Conservation (phyloP, 2,329 filamentous ascomycete genomes). For the Chaetoscypha palmicola region DNA sequence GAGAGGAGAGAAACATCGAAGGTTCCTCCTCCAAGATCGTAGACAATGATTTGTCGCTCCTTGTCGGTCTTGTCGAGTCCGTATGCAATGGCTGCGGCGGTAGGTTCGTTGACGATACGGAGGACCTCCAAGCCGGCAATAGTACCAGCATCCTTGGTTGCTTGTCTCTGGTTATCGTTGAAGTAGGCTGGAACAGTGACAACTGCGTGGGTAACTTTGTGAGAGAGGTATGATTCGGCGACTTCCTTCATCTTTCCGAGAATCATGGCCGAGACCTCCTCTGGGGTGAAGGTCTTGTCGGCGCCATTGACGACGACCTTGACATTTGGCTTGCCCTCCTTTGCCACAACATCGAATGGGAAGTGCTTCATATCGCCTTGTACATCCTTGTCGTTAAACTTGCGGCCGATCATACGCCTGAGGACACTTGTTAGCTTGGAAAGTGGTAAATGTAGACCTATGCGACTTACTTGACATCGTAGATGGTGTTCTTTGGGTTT, state of each 20-base stretch:
- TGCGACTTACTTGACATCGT: conserved; percentile 71
- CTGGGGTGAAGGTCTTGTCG: conserved; percentile 69
- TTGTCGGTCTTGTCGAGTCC: conserved; percentile 80
- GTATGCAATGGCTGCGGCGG: conserved; percentile 90
- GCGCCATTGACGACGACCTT: conserved; percentile 61
- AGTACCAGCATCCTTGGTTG: conserved; percentile 88
- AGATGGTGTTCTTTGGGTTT: conserved; percentile 72
- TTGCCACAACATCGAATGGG: conserved; percentile 88
- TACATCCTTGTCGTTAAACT: conserved; percentile 76
- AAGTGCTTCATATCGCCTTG: conserved; percentile 97
- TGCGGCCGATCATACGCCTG: conserved; percentile 79
- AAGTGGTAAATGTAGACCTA: conserved; percentile 9
- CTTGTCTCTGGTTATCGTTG: conserved; percentile 97
- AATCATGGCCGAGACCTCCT: conserved; percentile 77
- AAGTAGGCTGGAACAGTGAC: conserved; percentile 97
- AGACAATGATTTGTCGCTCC: conserved; percentile 85
- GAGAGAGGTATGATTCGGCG: conserved; percentile 70
- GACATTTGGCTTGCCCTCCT: conserved; percentile 84
- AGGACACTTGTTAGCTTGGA: conserved; percentile 29
- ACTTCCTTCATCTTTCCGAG: conserved; percentile 80
- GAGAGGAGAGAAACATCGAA: conserved; percentile 92
- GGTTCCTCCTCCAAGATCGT: conserved; percentile 90
- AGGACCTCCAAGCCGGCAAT: conserved; percentile 93
- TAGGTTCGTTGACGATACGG: conserved; percentile 94
- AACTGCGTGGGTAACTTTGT: conserved; percentile 80